These are phyloP conservation scores for Coemansia sp. DNA, from an alignment of 371 early-diverging fungal genomes.

Conservation along the genomic window DNA sequence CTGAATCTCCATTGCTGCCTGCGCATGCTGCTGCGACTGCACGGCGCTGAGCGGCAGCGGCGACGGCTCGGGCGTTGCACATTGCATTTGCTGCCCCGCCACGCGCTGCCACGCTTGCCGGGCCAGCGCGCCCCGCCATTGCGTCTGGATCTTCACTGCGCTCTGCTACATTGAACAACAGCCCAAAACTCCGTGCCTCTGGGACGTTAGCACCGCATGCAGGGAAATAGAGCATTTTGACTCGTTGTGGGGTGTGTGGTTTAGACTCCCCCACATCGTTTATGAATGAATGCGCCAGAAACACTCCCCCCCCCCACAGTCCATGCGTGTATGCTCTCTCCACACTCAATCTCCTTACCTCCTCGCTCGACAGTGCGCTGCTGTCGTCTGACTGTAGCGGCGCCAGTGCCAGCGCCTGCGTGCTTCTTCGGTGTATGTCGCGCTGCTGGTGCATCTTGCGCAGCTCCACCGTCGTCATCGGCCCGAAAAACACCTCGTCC, in stretches of 20 bases:
- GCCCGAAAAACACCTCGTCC: conserved; percentile 45
- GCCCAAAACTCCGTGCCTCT: not conserved
- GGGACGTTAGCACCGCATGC: not conserved
- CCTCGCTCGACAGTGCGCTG: not conserved
- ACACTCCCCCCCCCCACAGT: no score
- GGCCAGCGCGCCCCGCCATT: conserved; percentile 8
- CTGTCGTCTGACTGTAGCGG: conserved; percentile 8
- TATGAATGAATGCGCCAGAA: no score
- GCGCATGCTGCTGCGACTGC: not conserved
- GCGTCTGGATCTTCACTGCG: conserved; percentile 14
- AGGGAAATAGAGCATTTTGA: no score
- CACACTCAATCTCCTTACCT: not conserved
- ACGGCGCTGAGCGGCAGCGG: conserved; percentile 7
- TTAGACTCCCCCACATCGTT: no score
- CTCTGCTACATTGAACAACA: not conserved
- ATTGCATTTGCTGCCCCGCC: conserved; percentile 1
- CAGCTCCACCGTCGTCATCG: conserved; percentile 23
- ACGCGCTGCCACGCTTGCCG: no score
- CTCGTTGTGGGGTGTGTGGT: no score
- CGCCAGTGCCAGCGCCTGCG: conserved; percentile 14
- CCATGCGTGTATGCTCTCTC: not conserved
- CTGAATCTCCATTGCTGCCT: conserved; percentile 17
- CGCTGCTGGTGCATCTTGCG: conserved; percentile 7
- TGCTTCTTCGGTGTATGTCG: conserved; percentile 21
- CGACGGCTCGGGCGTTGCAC: conserved; percentile 19